Percentiles rank a stretch among this genome's conserved stretches.
Conservation (phyloP, 2,329 filamentous ascomycete genomes). For the Ciborinia camelliae region DNA sequence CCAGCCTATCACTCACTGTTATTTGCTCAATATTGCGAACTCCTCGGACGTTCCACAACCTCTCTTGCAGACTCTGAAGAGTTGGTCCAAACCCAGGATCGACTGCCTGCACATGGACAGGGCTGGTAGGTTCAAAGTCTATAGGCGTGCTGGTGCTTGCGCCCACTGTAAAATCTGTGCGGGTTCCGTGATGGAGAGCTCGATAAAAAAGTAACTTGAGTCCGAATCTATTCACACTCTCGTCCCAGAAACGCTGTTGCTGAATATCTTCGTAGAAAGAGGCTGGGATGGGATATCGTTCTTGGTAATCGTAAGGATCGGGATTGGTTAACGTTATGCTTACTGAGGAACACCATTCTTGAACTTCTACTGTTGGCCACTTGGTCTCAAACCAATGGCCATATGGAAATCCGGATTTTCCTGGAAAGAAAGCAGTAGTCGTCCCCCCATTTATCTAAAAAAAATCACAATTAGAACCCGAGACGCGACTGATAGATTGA, state of each 20-base stretch:
- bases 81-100: no score
- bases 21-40: no score
- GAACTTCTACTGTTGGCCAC: conserved; percentile 16
- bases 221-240: conserved; percentile 21
- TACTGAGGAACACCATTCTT: background rate
- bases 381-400: conserved; percentile 23
- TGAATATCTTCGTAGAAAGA: conserved; percentile 27
- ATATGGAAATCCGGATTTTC: conserved; percentile 13
- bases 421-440: background rate
- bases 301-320: conserved; percentile 1
- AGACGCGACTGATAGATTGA: background rate
- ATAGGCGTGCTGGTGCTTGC: background rate
- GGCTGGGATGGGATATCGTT: conserved; percentile 23
- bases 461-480: background rate
- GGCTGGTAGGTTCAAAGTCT: background rate
- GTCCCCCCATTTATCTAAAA: conserved; percentile 8
- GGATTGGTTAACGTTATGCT: conserved; percentile 20
- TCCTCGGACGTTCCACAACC: no score
- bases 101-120: no score
- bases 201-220: conserved; percentile 22
- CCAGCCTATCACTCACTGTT: no score
- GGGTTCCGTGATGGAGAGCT: conserved; percentile 11
- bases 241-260: conserved; percentile 28
- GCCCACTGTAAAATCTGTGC: background rate
- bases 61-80: no score